Evolutionary conservation across 2,329 filamentous ascomycete genomes (phyloP), one percentile per base, ranked within the genome.

Genomic region (Calonectria naviculata): DNA sequence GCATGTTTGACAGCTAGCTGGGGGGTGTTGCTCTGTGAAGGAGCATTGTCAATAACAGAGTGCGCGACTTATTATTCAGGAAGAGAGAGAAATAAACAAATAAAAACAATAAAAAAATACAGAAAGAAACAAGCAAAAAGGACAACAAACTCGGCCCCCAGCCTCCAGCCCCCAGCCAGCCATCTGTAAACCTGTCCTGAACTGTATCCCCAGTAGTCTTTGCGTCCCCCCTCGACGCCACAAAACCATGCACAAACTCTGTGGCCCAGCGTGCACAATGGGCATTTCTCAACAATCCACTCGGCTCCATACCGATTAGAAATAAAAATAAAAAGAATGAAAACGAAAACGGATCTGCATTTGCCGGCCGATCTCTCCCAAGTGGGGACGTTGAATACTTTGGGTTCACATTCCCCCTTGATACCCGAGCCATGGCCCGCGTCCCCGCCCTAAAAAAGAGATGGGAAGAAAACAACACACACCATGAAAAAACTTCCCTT

Each of bases 351-450:
- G 52, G 52, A 58, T 58, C 52, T 58, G 52, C 52, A 58, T 58
- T 58, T 58, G 52, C 52, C 52, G 52, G 52, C 21, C n/a, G 52
- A 58, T 58, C 47, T n/a, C n/a, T n/a, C 24, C 34, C 52, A 28
- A 24, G 52, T 58, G 52, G 52, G 19, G 52, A 58, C 46, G 46
- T 49, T 49, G 46, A 49, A 49, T 49, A 49, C 52, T 58, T 58
- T 58, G 34, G 52, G 52, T 58, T 58, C 52, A n/a, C 52, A 58
- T 58, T 38, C 52, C 52, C 49, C 31, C 52, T 88, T 67, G 81
- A 84, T 68, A 80, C 88, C 62, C 52, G 52, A 58, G 52, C n/a
- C 3, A 46, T 46, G 42, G 8, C 42, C 42, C 42, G 42, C 9
- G 42, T 58, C 31, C 52, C 52, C 52, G 31, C 31, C 31, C 15